phyloP scores from a whole-genome alignment of 1,284 basidiomycete genomes.

The Cryptococcus floricola region DNA sequence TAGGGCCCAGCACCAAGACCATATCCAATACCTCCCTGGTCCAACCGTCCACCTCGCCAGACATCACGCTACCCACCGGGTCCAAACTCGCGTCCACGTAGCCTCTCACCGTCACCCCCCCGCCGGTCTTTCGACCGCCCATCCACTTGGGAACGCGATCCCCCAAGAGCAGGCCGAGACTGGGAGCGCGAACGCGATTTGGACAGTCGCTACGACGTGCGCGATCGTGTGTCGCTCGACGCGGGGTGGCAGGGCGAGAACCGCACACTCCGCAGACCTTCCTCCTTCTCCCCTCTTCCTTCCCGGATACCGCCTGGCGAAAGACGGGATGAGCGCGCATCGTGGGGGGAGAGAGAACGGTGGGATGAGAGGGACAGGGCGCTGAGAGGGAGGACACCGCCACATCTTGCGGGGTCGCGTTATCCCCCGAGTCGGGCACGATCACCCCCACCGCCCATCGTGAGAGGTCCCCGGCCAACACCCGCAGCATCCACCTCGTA shows the following conservation, averaged over 20 bases:
- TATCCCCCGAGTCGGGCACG: slow-evolving; percentile 13
- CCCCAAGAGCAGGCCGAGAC: slow-evolving; percentile 5
- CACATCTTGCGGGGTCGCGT: neutral
- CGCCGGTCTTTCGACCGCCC: too few species aligned
- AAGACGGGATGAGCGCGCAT: slow-evolving; percentile 1
- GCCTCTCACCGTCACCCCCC: slow-evolving; percentile 10
- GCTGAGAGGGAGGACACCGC: neutral
- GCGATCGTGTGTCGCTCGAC: slow-evolving; percentile 8
- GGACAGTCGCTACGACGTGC: slow-evolving; percentile 7
- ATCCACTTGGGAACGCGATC: too few species aligned
- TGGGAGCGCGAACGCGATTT: slow-evolving; percentile 1
- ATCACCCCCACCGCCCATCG: slow-evolving; percentile 14
- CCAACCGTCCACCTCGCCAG: slow-evolving; percentile 10
- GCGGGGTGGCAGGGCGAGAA: neutral
- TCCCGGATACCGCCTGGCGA: neutral
- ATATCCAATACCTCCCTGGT: slow-evolving; percentile 13
- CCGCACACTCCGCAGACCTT: neutral
- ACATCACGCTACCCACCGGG: slow-evolving; percentile 1
- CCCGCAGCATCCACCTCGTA: neutral
- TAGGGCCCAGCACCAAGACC: slow-evolving; percentile 2
- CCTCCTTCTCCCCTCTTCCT: slow-evolving; percentile 1
- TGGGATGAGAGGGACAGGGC: slow-evolving; percentile 3
- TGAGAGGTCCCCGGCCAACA: slow-evolving; percentile 6
- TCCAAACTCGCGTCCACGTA: slow-evolving; percentile 11
- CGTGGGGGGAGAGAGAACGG: slow-evolving; percentile 1